Evolutionary conservation across 257 asterid genomes (phyloP).

Genomic region (Coffea canephora): DNA sequence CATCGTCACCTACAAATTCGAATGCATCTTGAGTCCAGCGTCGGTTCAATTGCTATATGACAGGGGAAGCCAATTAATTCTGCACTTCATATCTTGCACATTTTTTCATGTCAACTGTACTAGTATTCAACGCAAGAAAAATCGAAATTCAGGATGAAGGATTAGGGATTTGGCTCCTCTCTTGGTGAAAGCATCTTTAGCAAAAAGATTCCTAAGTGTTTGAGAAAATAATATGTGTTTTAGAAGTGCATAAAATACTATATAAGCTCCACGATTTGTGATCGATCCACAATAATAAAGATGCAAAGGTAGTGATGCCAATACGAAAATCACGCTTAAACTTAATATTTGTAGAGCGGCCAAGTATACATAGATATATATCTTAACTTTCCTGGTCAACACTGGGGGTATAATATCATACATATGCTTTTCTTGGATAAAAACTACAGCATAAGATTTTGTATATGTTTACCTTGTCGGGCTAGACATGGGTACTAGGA

Average conservation of each 20-base stretch:
- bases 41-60: not conserved
- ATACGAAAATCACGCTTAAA: not conserved
- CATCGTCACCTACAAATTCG: not conserved
- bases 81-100: not conserved
- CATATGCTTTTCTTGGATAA: not conserved
- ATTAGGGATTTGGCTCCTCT: not conserved
- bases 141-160: not conserved
- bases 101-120: no score
- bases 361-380: not conserved
- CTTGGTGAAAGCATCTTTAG: not conserved
- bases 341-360: not conserved
- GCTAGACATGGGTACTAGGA: constrained; percentile 5
- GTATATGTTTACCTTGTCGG: not conserved
- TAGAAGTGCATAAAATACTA: not conserved
- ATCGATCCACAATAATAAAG: not conserved
- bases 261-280: not conserved
- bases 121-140: not conserved
- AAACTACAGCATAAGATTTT: no score
- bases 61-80: no score
- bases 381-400: not conserved
- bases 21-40: not conserved
- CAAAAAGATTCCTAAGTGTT: not conserved
- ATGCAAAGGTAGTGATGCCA: not conserved
- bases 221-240: not conserved
- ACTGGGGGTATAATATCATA: not conserved